phyloP scores from a whole-genome alignment of 2,329 filamentous ascomycete species.

The Hypoxylon sp. region DNA sequence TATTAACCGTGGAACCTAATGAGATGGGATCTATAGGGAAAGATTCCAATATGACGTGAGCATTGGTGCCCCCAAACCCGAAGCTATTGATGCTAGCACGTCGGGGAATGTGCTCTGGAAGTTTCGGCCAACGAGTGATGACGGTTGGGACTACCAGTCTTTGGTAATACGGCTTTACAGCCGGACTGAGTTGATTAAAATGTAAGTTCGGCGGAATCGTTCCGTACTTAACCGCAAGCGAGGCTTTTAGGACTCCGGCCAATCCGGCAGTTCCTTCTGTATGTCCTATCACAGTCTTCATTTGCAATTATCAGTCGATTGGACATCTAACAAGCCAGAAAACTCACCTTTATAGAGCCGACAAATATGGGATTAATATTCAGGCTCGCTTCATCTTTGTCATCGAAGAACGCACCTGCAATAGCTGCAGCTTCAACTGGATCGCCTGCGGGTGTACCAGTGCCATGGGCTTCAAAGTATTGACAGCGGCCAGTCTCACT shows the following conservation, averaged over 20 bases:
- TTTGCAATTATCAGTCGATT: slow-evolving; percentile 1
- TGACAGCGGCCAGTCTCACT: slow-evolving; percentile 3
- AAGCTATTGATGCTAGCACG: slow-evolving; percentile 12
- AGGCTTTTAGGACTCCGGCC: neutral
- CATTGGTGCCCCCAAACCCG: too few species aligned
- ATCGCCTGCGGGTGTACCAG: slow-evolving; percentile 8
- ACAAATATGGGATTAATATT: neutral
- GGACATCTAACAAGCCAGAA: too few species aligned
- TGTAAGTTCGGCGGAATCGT: neutral
- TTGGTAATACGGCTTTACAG: neutral
- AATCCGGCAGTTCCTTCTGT: neutral
- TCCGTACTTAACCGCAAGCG: neutral
- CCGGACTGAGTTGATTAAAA: neutral
- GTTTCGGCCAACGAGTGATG: neutral
- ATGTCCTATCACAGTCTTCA: slow-evolving; percentile 6
- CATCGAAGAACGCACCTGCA: neutral
- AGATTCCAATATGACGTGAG: slow-evolving; percentile 47
- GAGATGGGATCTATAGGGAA: slow-evolving; percentile 23
- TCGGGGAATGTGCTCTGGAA: neutral
- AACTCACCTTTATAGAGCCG: neutral
- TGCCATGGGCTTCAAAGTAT: slow-evolving; percentile 21
- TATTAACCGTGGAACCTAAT: too few species aligned
- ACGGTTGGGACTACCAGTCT: neutral
- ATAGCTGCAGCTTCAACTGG: neutral
- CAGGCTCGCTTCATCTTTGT: neutral